phyloP scores from a whole-genome alignment of 164 flowering plant genomes.

The Vitis amurensis region DNA sequence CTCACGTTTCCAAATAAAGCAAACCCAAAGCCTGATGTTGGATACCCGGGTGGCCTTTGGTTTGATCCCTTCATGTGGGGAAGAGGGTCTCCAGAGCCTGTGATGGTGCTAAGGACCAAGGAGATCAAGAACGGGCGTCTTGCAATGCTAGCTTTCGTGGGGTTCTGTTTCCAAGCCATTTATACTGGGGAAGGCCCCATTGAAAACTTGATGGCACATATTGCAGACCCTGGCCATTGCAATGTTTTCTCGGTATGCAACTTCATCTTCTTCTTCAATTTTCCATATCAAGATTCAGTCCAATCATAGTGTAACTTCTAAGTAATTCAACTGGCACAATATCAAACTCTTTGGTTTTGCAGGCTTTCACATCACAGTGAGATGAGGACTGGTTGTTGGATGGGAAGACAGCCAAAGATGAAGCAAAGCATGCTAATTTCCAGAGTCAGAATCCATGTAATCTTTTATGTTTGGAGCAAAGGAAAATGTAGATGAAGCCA shows the following conservation, averaged over 20 bases:
- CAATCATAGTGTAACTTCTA: no score
- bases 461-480: no score
- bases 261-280: no score
- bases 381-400: neutral
- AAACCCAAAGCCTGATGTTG: slow-evolving; percentile 75
- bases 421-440: no score
- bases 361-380: slow-evolving; percentile 50
- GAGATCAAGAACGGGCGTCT: slow-evolving; percentile 91
- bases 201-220: slow-evolving; percentile 68
- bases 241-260: slow-evolving; percentile 74
- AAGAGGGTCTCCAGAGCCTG: slow-evolving; percentile 85
- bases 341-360: slow-evolving; percentile 12
- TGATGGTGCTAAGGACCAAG: slow-evolving; percentile 86
- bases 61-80: slow-evolving; percentile 91
- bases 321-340: neutral
- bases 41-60: slow-evolving; percentile 92
- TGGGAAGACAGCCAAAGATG: no score
- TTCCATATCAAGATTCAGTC: no score
- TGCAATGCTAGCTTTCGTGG: slow-evolving; percentile 84
- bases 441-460: no score
- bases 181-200: slow-evolving; percentile 79
- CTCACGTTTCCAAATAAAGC: slow-evolving; percentile 56
- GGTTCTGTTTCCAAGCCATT: slow-evolving; percentile 79
- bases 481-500: no score
- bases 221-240: slow-evolving; percentile 90